Base-by-base conservation (phyloP, 169 alveolate genomes). In the Cryptosporidium baileyi region DNA sequence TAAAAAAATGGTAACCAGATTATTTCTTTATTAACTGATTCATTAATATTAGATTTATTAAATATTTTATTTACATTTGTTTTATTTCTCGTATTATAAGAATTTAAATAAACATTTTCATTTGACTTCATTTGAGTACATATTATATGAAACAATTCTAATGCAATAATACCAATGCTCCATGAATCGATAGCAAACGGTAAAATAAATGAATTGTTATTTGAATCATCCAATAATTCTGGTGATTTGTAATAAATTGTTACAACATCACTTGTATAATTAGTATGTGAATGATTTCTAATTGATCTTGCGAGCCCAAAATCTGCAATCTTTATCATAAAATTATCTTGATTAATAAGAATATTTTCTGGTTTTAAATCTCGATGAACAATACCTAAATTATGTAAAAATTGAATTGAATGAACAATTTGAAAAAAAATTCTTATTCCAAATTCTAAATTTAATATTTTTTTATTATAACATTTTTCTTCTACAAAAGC, bases 341-440 rank as follows among this genome's bases (percentile, higher is more conserved):
- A 47, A 65, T 51, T 65, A 30, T 65, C 62, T 38, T 54, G 57
- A 57, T 74, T 52, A 28, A 74, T 15, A 57, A 74, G 85, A 52
- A 74, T 74, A 38, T 74, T 74, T 57, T 74, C 85, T 15, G 85
- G 85, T 57, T 74, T 74, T 24, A 74, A 59, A 43, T 74, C 85
- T 32, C 85, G 65, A 57, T 74, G 85, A 17, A 74, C 85, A 54
- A 74, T 74, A 22, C 85, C 85, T 52, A 74, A 38, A 41, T 57
- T 74, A 74, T 74, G 85, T 11, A 74, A 17, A 26, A 36, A 74
- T 38, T 74, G 47, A n/a, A 74, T 38, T 13, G 85, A 51, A 40
- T 74, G 49, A 17, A 57, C 40, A 38, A 74, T 74, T 51, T 74
- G 85, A 41, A 54, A 74, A 17, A 57, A 74, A 0, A 74, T 51